Evolutionary conservation across 441 rosid genomes (phyloP).

Genomic region (Sinapis alba): DNA sequence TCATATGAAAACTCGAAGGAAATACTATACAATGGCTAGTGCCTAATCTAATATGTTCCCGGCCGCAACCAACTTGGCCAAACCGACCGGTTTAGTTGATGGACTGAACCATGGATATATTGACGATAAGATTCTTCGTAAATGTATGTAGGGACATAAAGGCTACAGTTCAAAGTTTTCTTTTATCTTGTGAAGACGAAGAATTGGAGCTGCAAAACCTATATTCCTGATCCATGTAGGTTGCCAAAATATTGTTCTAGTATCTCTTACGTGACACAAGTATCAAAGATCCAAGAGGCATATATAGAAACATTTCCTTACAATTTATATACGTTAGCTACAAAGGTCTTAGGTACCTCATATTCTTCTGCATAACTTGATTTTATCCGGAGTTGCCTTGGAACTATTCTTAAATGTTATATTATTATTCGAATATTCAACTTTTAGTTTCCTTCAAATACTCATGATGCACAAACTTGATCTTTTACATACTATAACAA

Average conservation of each 20-base stretch:
- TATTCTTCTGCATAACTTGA: neutral
- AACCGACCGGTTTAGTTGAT: neutral
- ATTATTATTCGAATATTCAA: neutral
- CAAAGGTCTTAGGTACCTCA: neutral
- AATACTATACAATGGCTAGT: neutral
- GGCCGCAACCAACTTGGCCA: slow-evolving; percentile 10
- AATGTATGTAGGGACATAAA: slow-evolving; percentile 69
- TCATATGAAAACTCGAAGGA: neutral
- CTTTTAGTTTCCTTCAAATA: neutral
- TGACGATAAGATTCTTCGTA: neutral
- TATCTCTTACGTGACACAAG: neutral
- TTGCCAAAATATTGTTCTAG: neutral
- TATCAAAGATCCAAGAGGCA: neutral
- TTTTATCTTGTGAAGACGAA: slow-evolving; percentile 58
- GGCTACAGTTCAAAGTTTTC: slow-evolving; percentile 74
- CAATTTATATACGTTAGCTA: neutral
- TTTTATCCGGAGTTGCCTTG: neutral
- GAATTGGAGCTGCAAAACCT: slow-evolving; percentile 49
- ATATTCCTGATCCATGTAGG: neutral
- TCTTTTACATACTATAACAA: neutral
- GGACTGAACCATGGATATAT: neutral
- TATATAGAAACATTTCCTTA: neutral
- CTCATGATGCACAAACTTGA: neutral
- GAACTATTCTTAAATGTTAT: neutral
- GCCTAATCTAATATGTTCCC: slow-evolving; percentile 1